phyloP scores from a whole-genome alignment of 805 yeast species.

The Saccharomycopsis capsularis region DNA sequence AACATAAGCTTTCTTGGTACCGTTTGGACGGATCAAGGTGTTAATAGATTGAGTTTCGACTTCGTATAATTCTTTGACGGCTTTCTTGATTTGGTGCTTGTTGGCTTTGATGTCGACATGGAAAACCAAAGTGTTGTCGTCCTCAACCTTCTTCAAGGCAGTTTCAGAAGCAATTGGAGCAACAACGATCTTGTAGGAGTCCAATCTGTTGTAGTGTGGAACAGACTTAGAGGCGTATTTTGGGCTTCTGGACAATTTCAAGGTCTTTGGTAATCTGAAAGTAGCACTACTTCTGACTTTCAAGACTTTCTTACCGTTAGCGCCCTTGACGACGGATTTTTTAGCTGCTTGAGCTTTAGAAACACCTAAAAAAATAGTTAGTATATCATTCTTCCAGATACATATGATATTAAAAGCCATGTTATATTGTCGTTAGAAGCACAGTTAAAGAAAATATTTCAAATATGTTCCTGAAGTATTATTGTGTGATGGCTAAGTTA shows the following conservation, averaged over 20 bases:
- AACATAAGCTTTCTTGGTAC: constrained; percentile 99
- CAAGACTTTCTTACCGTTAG: constrained; percentile 80
- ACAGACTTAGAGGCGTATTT: constrained; percentile 92
- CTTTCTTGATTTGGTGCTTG: constrained; percentile 97
- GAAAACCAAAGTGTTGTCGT: constrained; percentile 98
- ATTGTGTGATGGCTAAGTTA: too few relatives aligned
- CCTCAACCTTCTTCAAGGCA: constrained; percentile 99
- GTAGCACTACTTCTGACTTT: constrained; percentile 93
- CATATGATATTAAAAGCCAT: too few relatives aligned
- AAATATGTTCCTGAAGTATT: too few relatives aligned
- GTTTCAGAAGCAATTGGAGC: constrained; percentile 97
- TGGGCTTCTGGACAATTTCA: constrained; percentile 89
- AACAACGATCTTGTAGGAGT: constrained; percentile 89
- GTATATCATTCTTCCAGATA: background rate
- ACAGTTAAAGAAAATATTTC: too few relatives aligned
- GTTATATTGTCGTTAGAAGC: too few relatives aligned
- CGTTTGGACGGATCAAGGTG: constrained; percentile 98
- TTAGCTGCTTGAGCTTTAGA: constrained; percentile 93
- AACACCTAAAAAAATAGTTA: constrained; percentile 8
- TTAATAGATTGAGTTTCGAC: constrained; percentile 91
- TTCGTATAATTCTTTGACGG: constrained; percentile 96
- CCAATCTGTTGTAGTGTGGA: constrained; percentile 96
- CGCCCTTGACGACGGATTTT: constrained; percentile 98
- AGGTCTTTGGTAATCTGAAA: constrained; percentile 97
- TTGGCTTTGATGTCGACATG: constrained; percentile 95